A percentile compares a stretch with the other conserved stretches of the same genome.
Conservation (phyloP, 2,329 filamentous ascomycete species). For the Cytospora schulzeri region DNA sequence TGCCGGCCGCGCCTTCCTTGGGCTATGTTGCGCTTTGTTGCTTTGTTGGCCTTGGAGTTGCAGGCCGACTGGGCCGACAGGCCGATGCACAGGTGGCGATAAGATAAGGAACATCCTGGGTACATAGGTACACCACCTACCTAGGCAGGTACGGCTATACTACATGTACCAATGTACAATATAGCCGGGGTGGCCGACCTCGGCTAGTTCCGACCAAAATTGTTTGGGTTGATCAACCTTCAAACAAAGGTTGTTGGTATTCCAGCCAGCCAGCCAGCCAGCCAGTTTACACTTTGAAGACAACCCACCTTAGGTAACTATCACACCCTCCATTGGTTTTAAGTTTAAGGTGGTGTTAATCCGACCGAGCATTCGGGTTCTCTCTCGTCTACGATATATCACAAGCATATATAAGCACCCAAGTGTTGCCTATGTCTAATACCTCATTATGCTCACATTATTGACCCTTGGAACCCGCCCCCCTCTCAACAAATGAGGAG, state of each 20-base stretch:
- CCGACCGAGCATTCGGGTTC: neutral
- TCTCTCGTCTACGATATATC: too few relatives aligned
- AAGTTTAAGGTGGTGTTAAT: too few relatives aligned
- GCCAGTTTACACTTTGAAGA: too few relatives aligned
- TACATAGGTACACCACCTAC: too few relatives aligned
- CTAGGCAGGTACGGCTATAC: too few relatives aligned
- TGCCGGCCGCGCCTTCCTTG: slow-evolving; percentile 3
- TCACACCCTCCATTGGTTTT: neutral
- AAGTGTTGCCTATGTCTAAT: neutral
- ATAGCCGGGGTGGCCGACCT: neutral
- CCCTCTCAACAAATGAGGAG: neutral
- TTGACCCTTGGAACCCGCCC: neutral
- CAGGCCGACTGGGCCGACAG: neutral
- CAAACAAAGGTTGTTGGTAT: too few relatives aligned
- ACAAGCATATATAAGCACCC: too few relatives aligned
- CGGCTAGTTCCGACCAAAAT: neutral
- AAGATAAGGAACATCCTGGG: neutral
- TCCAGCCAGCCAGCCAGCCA: too few relatives aligned
- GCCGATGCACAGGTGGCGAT: neutral
- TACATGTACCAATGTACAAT: too few relatives aligned
- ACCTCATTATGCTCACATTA: neutral
- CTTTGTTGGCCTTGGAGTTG: neutral
- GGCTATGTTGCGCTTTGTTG: slow-evolving; percentile 4
- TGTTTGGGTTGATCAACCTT: too few relatives aligned
- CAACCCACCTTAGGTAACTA: neutral